Conservation (phyloP, 176 grass and related monocot genomes). For the Lolium perenne region DNA sequence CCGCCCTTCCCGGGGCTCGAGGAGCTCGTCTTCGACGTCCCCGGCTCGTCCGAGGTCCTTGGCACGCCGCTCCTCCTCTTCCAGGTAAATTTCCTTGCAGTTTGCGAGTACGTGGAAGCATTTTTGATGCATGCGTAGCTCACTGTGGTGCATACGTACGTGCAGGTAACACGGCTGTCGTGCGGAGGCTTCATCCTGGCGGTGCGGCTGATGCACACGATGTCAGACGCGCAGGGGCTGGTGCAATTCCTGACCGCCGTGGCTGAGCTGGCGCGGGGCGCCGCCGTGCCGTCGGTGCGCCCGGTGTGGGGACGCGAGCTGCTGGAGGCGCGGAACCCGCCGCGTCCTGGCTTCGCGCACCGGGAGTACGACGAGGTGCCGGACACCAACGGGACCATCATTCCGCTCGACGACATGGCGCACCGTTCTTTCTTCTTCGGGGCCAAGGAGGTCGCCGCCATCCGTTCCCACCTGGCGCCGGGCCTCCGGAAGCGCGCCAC, state of each 20-base stretch:
- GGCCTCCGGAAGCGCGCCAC: slow-evolving; percentile 44
- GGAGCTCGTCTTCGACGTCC: slow-evolving; percentile 75
- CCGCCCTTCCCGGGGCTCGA: slow-evolving; percentile 75
- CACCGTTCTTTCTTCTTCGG: slow-evolving; percentile 89
- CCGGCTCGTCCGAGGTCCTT: slow-evolving; percentile 60
- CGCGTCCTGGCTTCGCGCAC: slow-evolving; percentile 53
- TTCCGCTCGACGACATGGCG: slow-evolving; percentile 78
- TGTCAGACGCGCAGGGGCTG: slow-evolving; percentile 63
- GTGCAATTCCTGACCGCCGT: slow-evolving; percentile 61
- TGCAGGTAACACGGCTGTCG: slow-evolving; percentile 69
- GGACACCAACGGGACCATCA: slow-evolving; percentile 75
- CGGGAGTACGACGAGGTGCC: slow-evolving; percentile 78
- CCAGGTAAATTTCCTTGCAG: slow-evolving; percentile 46
- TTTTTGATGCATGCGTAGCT: too few species aligned
- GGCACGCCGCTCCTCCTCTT: slow-evolving; percentile 70
- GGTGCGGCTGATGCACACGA: slow-evolving; percentile 60
- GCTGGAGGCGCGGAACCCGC: slow-evolving; percentile 59
- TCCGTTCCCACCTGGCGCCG: slow-evolving; percentile 51
- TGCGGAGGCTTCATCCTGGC: slow-evolving; percentile 74
- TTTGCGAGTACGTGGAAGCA: too few species aligned
- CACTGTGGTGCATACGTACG: background rate
- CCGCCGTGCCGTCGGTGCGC: slow-evolving; percentile 34
- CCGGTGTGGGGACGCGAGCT: slow-evolving; percentile 68
- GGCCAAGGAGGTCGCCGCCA: slow-evolving; percentile 39
- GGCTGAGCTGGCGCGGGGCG: slow-evolving; percentile 69